These are phyloP conservation scores for Juglanconis juglandina DNA, from an alignment of 2,329 filamentous ascomycete genomes.

Conservation along the genomic window DNA sequence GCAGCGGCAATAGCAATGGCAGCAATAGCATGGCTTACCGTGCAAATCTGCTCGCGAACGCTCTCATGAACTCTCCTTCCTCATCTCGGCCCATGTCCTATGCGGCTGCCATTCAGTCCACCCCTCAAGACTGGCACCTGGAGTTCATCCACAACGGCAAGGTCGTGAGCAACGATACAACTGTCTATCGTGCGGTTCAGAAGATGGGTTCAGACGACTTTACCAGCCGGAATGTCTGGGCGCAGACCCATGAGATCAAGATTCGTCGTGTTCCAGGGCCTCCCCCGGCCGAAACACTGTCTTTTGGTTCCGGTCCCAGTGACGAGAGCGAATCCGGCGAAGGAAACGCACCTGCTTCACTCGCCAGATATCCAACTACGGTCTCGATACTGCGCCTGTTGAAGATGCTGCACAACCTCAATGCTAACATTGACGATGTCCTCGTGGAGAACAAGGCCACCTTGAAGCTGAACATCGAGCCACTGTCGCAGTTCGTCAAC, in stretches of 20 bases:
- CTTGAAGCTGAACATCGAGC: conserved; percentile 72
- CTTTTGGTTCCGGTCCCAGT: conserved; percentile 54
- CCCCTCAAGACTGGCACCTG: conserved; percentile 93
- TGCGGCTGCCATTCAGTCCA: conserved; percentile 74
- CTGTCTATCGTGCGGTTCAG: conserved; percentile 92
- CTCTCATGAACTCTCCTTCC: conserved; percentile 43
- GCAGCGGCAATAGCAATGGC: conserved; percentile 20
- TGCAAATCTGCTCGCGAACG: conserved; percentile 37
- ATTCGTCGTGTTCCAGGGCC: conserved; percentile 85
- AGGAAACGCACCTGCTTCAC: conserved; percentile 68
- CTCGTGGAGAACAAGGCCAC: conserved; percentile 72
- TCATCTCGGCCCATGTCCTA: conserved; percentile 73
- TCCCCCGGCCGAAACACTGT: conserved; percentile 68
- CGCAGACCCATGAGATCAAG: conserved; percentile 83
- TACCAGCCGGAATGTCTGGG: conserved; percentile 78
- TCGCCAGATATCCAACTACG: conserved; percentile 79
- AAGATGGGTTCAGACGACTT: conserved; percentile 60
- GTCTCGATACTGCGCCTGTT: conserved; percentile 83
- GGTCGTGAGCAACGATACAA: conserved; percentile 84
- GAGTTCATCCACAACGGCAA: conserved; percentile 87
- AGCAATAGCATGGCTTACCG: conserved; percentile 37
- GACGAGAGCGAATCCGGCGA: conserved; percentile 49
- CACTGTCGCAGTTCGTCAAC: conserved; percentile 92
- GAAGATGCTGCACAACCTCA: conserved; percentile 87
- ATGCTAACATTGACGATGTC: conserved; percentile 89